phyloP scores from a whole-genome alignment of 78 protist genomes.

The Isochrysis galbana region DNA sequence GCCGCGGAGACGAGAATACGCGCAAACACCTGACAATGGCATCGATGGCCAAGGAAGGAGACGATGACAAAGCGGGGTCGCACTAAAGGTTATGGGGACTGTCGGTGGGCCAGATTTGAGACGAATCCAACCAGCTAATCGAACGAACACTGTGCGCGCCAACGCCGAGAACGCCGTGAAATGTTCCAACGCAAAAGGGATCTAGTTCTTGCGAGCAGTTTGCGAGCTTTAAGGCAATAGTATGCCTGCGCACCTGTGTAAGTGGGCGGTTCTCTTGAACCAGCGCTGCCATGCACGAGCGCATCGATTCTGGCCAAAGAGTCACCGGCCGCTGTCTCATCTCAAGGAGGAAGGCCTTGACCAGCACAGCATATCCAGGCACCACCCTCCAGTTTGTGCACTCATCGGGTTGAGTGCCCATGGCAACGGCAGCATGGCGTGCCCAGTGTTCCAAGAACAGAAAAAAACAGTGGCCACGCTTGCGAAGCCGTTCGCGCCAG shows the following conservation, averaged over 20 bases:
- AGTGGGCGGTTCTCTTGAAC: background rate
- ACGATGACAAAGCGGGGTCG: too few relatives aligned
- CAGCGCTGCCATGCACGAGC: background rate
- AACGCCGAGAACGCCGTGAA: too few relatives aligned
- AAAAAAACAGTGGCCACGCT: constrained; percentile 21
- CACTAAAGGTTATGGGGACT: too few relatives aligned
- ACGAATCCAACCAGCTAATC: too few relatives aligned
- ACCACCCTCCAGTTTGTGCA: background rate
- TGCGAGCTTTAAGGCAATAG: too few relatives aligned
- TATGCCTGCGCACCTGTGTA: too few relatives aligned
- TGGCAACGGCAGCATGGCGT: background rate
- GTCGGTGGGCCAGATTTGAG: too few relatives aligned
- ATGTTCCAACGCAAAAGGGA: too few relatives aligned
- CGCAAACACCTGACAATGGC: too few relatives aligned
- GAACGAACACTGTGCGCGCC: too few relatives aligned
- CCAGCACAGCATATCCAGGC: background rate
- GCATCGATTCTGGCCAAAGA: background rate
- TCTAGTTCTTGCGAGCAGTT: too few relatives aligned
- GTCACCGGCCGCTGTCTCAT: background rate
- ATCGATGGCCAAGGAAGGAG: too few relatives aligned
- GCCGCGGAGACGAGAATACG: background rate
- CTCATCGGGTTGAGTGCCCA: background rate
- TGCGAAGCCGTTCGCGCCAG: background rate
- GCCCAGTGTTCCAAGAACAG: background rate
- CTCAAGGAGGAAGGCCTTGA: background rate